These are phyloP conservation scores for Naganishia cerealis DNA, from an alignment of 1,284 basidiomycete species.

Conservation along the genomic window DNA sequence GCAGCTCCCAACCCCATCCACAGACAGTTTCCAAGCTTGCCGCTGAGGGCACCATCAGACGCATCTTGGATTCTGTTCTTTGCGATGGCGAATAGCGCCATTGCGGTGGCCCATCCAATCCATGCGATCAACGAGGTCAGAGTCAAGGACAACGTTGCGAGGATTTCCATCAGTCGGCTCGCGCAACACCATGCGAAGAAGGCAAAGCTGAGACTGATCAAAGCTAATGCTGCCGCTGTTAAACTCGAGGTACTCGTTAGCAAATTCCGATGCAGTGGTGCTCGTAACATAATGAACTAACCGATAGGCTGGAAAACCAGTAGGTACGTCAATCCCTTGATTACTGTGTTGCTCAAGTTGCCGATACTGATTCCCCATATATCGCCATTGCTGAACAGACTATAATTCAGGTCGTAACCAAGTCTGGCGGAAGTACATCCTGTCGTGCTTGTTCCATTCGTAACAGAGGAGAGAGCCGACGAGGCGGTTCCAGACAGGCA, in stretches of 20 bases:
- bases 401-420: slow-evolving; percentile 43
- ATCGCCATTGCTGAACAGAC: slow-evolving; percentile 36
- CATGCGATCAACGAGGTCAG: slow-evolving; percentile 8
- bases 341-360: slow-evolving; percentile 6
- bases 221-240: slow-evolving; percentile 41
- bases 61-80: slow-evolving; percentile 39
- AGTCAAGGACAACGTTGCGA: slow-evolving; percentile 34
- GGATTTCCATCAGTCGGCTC: slow-evolving; percentile 41
- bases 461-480: background rate
- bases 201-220: slow-evolving; percentile 40
- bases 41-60: slow-evolving; percentile 39
- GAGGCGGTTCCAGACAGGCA: slow-evolving; percentile 14
- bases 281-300: slow-evolving; percentile 1
- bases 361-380: slow-evolving; percentile 6
- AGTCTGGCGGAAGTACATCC: slow-evolving; percentile 41
- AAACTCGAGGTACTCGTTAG: background rate
- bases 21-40: slow-evolving; percentile 43
- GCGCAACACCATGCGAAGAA: slow-evolving; percentile 44
- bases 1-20: slow-evolving; percentile 48
- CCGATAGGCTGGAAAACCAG: slow-evolving; percentile 47
- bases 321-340: slow-evolving; percentile 28
- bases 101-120: slow-evolving; percentile 44
- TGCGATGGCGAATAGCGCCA: slow-evolving; percentile 44
- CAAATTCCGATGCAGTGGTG: background rate
- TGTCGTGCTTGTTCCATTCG: slow-evolving; percentile 25